Percentiles rank a stretch among this genome's conserved stretches.
phyloP scores from a whole-genome alignment of 2,329 filamentous ascomycete genomes.

The Volutella citrinella region DNA sequence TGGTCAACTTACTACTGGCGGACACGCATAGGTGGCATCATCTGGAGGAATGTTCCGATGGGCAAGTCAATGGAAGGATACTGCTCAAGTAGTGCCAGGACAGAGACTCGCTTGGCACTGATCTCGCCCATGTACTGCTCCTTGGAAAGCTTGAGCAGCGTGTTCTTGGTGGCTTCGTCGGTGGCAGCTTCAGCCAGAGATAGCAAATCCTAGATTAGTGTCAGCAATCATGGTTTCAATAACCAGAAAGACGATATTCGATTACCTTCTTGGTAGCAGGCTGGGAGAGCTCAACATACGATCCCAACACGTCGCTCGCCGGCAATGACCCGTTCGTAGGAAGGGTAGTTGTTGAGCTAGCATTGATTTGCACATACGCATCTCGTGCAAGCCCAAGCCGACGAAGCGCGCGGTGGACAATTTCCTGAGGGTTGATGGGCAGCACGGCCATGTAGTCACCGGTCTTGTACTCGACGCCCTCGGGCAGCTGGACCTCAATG shows the following conservation, averaged over 20 bases:
- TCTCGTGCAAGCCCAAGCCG: conserved; percentile 69
- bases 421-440: conserved; percentile 64
- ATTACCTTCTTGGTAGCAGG: conserved; percentile 66
- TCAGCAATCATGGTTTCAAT: too few species aligned
- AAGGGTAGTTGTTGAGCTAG: conserved; percentile 49
- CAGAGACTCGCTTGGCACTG: conserved; percentile 55
- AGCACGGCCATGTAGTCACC: conserved; percentile 77
- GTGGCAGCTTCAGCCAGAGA: conserved; percentile 46
- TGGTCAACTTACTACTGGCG: conserved; percentile 65
- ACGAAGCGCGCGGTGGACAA: conserved; percentile 61
- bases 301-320: conserved; percentile 61
- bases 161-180: conserved; percentile 40
- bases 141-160: conserved; percentile 46
- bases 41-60: conserved; percentile 64
- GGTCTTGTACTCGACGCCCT: conserved; percentile 61
- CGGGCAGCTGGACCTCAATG: conserved; percentile 66
- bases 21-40: conserved; percentile 74
- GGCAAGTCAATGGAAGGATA: conserved; percentile 59
- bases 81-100: conserved; percentile 67
- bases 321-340: conserved; percentile 57
- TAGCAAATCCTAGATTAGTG: conserved; percentile 29
- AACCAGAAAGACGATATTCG: too few species aligned
- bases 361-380: conserved; percentile 58
- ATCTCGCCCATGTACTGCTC: conserved; percentile 47
- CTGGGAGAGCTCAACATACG: conserved; percentile 71